A percentile compares a stretch with the other conserved stretches of the same genome.
Conservation (phyloP, 1,284 basidiomycete species). For the Leccinum griseonigrum region DNA sequence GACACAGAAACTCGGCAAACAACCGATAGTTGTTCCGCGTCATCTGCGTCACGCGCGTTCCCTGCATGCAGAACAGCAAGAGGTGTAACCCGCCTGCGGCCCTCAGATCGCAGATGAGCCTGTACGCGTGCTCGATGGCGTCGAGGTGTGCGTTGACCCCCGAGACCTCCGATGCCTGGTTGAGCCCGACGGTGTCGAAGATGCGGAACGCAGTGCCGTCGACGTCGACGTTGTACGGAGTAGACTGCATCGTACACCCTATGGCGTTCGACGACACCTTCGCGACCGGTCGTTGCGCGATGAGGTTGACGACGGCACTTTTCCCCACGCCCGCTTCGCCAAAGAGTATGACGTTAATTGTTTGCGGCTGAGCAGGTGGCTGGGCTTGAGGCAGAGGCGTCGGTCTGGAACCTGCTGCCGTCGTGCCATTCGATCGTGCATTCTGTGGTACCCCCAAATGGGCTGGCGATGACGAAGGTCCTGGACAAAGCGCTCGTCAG, state of each 20-base stretch:
- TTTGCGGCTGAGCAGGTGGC: background rate
- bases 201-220: background rate
- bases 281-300: background rate
- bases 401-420: no score
- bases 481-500: background rate
- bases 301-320: constrained; percentile 2
- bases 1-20: constrained; percentile 4
- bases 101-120: background rate
- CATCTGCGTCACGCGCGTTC: background rate
- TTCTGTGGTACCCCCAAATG: background rate
- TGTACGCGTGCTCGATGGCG: constrained; percentile 2
- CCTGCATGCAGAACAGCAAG: constrained; percentile 3
- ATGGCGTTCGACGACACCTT: background rate
- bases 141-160: background rate
- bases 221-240: background rate
- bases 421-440: background rate
- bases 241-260: background rate
- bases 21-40: constrained; percentile 1
- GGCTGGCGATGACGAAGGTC: background rate
- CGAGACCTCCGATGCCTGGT: background rate
- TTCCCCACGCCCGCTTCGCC: background rate
- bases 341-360: constrained; percentile 5
- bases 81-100: constrained; percentile 8
- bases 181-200: constrained; percentile 1
- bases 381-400: background rate